Conservation (phyloP, 306 rosid genomes). For the Prosopis cineraria region DNA sequence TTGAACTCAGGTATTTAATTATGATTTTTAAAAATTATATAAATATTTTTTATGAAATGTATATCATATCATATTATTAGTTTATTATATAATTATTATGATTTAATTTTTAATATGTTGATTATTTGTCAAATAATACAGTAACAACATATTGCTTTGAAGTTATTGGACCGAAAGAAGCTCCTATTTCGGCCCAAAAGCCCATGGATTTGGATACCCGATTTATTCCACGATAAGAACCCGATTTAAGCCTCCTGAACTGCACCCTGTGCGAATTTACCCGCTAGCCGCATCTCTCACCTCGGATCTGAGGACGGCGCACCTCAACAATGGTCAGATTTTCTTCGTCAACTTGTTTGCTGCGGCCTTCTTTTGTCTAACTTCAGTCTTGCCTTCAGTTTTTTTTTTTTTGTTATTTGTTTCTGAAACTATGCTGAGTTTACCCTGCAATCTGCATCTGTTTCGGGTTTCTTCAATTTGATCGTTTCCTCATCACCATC, state of each 20-base stretch:
- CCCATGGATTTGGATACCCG: neutral
- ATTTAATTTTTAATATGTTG: too few relatives aligned
- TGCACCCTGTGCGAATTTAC: neutral
- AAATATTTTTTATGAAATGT: too few relatives aligned
- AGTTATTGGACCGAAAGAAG: neutral
- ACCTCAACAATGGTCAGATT: neutral
- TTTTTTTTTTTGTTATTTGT: neutral
- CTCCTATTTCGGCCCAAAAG: neutral
- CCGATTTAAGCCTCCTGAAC: neutral
- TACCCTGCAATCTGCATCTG: neutral
- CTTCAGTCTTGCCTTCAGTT: neutral
- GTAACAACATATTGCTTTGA: too few relatives aligned
- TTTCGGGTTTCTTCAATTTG: neutral
- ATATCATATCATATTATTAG: too few relatives aligned
- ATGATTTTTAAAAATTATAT: too few relatives aligned
- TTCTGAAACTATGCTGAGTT: neutral
- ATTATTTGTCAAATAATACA: too few relatives aligned
- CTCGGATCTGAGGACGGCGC: neutral
- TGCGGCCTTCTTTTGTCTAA: neutral
- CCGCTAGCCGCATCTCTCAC: neutral
- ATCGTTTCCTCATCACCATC: neutral
- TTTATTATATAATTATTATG: too few relatives aligned
- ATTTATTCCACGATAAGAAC: neutral
- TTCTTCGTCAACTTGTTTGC: neutral
- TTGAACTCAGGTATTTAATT: too few relatives aligned